phyloP scores from a whole-genome alignment of 345 rosid species.

The Jatropha curcas region DNA sequence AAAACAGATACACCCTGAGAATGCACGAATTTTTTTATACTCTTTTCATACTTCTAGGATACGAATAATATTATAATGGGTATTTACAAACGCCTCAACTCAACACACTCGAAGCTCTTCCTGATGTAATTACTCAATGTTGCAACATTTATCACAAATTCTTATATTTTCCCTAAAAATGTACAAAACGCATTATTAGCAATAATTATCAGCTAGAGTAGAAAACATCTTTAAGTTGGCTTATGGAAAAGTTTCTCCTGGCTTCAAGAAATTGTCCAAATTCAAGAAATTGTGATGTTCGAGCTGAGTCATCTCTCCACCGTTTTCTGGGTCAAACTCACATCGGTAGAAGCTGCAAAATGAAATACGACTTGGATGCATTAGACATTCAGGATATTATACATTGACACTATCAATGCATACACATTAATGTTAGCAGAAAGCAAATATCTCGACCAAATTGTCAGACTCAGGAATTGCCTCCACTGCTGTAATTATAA shows the following conservation, averaged over 20 bases:
- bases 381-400: background rate
- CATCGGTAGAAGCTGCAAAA: constrained; percentile 48
- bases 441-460: background rate
- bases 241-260: constrained; percentile 20
- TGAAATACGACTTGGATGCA: background rate
- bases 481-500: no score
- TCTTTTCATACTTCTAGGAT: no score
- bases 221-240: background rate
- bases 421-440: background rate
- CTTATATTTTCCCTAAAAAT: background rate
- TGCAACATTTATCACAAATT: background rate
- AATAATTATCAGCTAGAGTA: background rate
- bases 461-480: background rate
- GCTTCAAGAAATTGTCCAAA: constrained; percentile 6
- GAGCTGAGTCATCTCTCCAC: constrained; percentile 55
- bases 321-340: constrained; percentile 39
- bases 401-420: background rate
- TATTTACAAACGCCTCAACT: no score
- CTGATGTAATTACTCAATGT: background rate
- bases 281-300: constrained; percentile 44
- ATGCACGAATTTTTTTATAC: no score
- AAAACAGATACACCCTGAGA: no score
- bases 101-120: no score
- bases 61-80: no score
- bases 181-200: background rate